Evolutionary conservation across 2,329 filamentous ascomycete genomes (phyloP), one percentile per base, ranked within the genome.

Genomic region (Aspergillus puulaauensis): DNA sequence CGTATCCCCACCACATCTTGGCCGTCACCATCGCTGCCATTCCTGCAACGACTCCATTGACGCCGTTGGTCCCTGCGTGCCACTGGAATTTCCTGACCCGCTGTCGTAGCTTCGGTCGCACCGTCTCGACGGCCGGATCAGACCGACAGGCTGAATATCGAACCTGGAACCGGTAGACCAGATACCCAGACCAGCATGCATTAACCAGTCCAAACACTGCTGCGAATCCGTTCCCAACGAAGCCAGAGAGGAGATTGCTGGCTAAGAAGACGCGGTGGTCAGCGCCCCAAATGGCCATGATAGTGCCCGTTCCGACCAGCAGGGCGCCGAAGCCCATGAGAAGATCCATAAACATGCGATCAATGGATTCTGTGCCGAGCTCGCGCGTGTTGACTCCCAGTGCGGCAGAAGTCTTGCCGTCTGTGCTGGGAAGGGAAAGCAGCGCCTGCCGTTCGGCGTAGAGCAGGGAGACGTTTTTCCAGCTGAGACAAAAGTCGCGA

Each of bases 191-290:
- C 82, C 82, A 85, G 5, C 69, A 51, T 0, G 76, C 74, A 63
- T 83, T 85, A 43, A 77, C 54, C 0, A 83, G 52, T 2, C 81
- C 82, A 47, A 79, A 85, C 0, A 79, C 23, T 0, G 81, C 80
- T 2, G 80, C 76, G 1, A 80, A 76, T 0, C 76, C 71, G 57
- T 85, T 85, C 2, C 83, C 83, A 17, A 85, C 72, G 58, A 83
- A 84, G 1, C 83, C 83, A 0, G 82, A 83, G 0, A 85, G 66
- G 2, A 84, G 66, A 54, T 85, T 85, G 63, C 79, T 83, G 0
- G 79, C 77, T 0, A 69, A 4, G 55, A 69, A 85, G 0, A 83
- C 73, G 0, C 37, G 58, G 0, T 31, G 68, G 49, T 83, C 73
- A 0, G 73, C 77, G 1, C 83, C 82, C 1, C 72, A 79, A 15